phyloP scores from a whole-genome alignment of 202 grass and related monocot species.

The Panicum virgatum region DNA sequence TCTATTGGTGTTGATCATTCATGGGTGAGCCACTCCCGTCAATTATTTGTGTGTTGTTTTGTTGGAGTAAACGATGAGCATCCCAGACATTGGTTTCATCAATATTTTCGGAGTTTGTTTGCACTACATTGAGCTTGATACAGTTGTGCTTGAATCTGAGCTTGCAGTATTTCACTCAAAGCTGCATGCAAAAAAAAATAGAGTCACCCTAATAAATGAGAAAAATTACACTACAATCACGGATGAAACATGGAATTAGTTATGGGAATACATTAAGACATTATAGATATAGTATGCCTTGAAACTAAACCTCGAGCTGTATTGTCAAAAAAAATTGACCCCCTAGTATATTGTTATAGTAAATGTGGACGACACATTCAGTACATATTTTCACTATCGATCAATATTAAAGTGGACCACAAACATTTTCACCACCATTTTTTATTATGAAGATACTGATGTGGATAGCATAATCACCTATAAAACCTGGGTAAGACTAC shows the following conservation, averaged over 20 bases:
- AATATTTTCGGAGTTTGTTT: neutral
- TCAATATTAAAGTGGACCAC: neutral
- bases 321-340: neutral
- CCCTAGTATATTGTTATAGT: neutral
- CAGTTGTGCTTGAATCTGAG: neutral
- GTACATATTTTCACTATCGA: neutral
- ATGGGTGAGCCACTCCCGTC: neutral
- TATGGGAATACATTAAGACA: neutral
- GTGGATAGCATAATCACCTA: neutral
- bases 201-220: neutral
- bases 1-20: neutral
- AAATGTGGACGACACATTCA: neutral
- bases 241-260: neutral
- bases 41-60: neutral
- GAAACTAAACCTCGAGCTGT: neutral
- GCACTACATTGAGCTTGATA: neutral
- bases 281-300: neutral
- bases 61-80: neutral
- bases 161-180: neutral
- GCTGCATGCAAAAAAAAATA: neutral
- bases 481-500: no score
- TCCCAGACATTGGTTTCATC: neutral
- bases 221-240: neutral
- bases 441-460: neutral
- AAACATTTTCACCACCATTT: neutral